A percentile compares a stretch with the other conserved stretches of the same genome.
Evolutionary conservation across 768 basidiomycete genomes (phyloP).

Genomic region (Russula sp.): DNA sequence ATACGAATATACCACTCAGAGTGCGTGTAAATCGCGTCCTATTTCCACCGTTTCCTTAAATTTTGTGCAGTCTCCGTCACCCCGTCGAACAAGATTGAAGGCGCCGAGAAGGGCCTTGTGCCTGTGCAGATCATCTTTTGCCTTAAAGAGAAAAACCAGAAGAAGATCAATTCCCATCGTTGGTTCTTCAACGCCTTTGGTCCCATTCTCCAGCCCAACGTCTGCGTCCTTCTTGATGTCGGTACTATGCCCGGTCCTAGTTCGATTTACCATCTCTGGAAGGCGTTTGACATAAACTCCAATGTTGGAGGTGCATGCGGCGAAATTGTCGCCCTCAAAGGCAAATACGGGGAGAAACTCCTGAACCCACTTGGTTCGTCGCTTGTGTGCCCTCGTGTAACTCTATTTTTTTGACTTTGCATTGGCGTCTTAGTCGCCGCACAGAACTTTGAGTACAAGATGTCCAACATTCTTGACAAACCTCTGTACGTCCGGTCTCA

Average conservation of each 20-base stretch:
- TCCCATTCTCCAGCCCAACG: conserved; percentile 78
- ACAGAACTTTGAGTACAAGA: conserved; percentile 94
- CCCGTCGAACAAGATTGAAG: conserved; percentile 76
- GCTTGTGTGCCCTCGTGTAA: neutral
- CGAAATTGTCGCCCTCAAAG: conserved; percentile 92
- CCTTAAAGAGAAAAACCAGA: conserved; percentile 88
- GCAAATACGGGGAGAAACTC: conserved; percentile 70
- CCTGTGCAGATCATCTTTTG: conserved; percentile 94
- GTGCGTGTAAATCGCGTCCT: conserved; percentile 38
- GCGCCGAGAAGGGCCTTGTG: conserved; percentile 69
- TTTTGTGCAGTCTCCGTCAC: conserved; percentile 62
- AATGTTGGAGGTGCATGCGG: conserved; percentile 92
- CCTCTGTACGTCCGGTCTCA: conserved; percentile 44
- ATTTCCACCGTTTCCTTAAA: neutral
- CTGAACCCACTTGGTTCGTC: conserved; percentile 61
- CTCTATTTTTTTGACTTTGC: neutral
- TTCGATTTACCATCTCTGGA: conserved; percentile 90
- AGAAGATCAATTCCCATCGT: conserved; percentile 92
- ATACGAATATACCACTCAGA: conserved; percentile 91
- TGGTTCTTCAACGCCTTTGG: conserved; percentile 96
- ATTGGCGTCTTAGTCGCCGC: conserved; percentile 52
- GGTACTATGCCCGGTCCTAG: conserved; percentile 82
- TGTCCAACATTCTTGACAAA: conserved; percentile 90
- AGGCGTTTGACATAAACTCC: conserved; percentile 88
- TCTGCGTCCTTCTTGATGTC: conserved; percentile 89